Evolutionary conservation across 495 filamentous ascomycete species (phyloP), one percentile per base, ranked within the genome.

Genomic region (Tetracladium marchalianum): DNA sequence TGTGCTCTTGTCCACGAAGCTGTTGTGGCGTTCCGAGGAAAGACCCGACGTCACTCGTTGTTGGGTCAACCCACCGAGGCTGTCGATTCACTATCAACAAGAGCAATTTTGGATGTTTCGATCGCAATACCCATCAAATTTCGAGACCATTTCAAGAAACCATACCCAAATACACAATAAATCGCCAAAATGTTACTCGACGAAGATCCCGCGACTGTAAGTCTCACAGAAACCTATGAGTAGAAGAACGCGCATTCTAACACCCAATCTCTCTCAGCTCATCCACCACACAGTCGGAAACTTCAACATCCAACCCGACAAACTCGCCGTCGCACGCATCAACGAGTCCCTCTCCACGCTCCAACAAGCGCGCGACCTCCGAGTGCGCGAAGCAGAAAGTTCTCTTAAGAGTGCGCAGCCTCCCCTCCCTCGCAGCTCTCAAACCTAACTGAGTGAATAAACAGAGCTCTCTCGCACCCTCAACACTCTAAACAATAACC

Each of bases 301-400:
- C 72, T 98, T 98, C 77, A 90, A 95, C 68, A 94, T 88, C 61
- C 69, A 77, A 36, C 83, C 85, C 2, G 92, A 98, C 71, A 89
- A 84, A 55, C 70, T 80, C 62, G 82, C 84, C 56, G 78, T 96
- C 39, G 71, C 82, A n/a, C 86, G 90, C 61, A 85, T 97, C 62
- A 77, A 80, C 66, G 82, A 85, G 66, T 89, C 86, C 1, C 76
- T 96, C 47, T 73, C 79, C 5, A 79, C 83, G 0, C 76, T 97
- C 11, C 75, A 85, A 49, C 77, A 85, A 54, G 82, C 84, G 47
- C 88, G 92, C 52, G 75, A 82, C 44, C 71, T 83, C 45, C 84
- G 81, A 49, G 77, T 89, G 39, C 72, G 76, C 59, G 79, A 89
- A 42, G 78, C 84, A 40, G 81, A 86, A 54, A 60, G 70, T 16